A percentile compares a stretch with the other conserved stretches of the same genome.
These are phyloP conservation scores for Aspergillus indologenus DNA, from an alignment of 495 filamentous ascomycete genomes.

Conservation along the genomic window DNA sequence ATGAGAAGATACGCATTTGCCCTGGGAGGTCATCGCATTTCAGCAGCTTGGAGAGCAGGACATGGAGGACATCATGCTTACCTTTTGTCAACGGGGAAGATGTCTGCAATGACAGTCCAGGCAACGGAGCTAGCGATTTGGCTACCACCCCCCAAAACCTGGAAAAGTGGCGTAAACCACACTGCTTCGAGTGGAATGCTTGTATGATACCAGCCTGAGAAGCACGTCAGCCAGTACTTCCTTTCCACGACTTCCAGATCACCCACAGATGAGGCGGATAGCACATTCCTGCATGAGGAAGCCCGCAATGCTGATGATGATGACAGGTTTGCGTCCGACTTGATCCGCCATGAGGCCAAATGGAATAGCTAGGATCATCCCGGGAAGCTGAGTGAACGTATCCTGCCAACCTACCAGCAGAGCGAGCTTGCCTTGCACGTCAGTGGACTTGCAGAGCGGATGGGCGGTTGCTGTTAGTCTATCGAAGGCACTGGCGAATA, in stretches of 20 bases:
- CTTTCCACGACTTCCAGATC: not conserved
- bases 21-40: not conserved
- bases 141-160: constrained; percentile 10
- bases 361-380: constrained; percentile 9
- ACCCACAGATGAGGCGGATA: constrained; percentile 8
- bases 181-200: constrained; percentile 6
- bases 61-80: not conserved
- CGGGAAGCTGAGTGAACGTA: constrained; percentile 5
- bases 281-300: constrained; percentile 8
- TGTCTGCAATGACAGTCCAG: constrained; percentile 9
- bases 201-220: constrained; percentile 10
- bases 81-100: constrained; percentile 12
- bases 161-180: constrained; percentile 14
- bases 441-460: not conserved
- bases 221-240: not conserved
- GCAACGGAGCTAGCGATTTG: constrained; percentile 7
- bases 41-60: not conserved
- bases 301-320: constrained; percentile 3
- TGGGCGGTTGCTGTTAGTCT: not conserved
- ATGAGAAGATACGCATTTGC: constrained; percentile 3
- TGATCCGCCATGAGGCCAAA: constrained; percentile 13
- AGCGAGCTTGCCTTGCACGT: constrained; percentile 8
- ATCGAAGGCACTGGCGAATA: not conserved
- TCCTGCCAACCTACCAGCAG: constrained; percentile 8
- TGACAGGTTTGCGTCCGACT: constrained; percentile 5